These are phyloP conservation scores for Cladosporium phlei DNA, from an alignment of 2,329 filamentous ascomycete genomes.

Conservation along the genomic window DNA sequence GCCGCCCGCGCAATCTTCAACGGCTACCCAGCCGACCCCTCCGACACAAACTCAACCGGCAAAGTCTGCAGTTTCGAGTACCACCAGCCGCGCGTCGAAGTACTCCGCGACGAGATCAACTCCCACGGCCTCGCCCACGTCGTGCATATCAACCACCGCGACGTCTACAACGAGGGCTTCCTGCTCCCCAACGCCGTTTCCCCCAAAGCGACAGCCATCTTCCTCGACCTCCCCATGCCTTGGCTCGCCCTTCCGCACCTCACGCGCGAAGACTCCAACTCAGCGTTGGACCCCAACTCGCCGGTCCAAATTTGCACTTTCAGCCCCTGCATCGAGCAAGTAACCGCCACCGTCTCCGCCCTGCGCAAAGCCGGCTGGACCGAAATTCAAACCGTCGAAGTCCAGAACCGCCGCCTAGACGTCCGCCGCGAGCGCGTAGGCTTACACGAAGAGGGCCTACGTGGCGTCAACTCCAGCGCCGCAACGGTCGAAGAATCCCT, in stretches of 20 bases:
- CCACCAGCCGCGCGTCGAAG: slow-evolving; percentile 65
- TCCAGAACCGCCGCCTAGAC: slow-evolving; percentile 73
- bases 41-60: slow-evolving; percentile 38
- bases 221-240: slow-evolving; percentile 74
- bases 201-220: slow-evolving; percentile 65
- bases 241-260: slow-evolving; percentile 76
- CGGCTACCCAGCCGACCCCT: slow-evolving; percentile 51
- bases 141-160: slow-evolving; percentile 69
- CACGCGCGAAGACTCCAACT: slow-evolving; percentile 46
- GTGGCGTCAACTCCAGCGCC: slow-evolving; percentile 64
- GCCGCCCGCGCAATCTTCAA: slow-evolving; percentile 71
- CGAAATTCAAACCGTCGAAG: slow-evolving; percentile 88
- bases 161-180: slow-evolving; percentile 75
- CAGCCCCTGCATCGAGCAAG: slow-evolving; percentile 95
- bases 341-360: slow-evolving; percentile 74
- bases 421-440: slow-evolving; percentile 78
- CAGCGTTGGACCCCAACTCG: slow-evolving; percentile 64
- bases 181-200: slow-evolving; percentile 40
- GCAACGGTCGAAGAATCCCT: slow-evolving; percentile 77
- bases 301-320: slow-evolving; percentile 85
- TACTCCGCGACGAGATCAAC: slow-evolving; percentile 65
- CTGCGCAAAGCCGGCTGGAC: slow-evolving; percentile 82
- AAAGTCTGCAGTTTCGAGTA: slow-evolving; percentile 81
- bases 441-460: slow-evolving; percentile 60
- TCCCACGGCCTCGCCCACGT: slow-evolving; percentile 61